Conservation (phyloP, 2,329 filamentous ascomycete genomes). For the Didymella lethalis region DNA sequence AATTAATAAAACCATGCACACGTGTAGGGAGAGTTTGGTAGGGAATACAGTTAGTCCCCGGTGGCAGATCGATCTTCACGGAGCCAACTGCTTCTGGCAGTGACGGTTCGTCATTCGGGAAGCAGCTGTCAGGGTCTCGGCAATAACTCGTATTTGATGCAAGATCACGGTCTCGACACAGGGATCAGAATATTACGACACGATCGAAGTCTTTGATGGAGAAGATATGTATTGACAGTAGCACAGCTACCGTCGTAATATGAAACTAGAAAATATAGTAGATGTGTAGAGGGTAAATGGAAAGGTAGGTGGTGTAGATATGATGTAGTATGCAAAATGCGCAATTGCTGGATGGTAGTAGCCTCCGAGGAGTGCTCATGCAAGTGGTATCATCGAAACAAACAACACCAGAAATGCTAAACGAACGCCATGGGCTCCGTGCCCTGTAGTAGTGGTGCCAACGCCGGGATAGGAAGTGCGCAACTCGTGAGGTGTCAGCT, state of each 20-base stretch:
- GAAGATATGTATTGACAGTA: conserved; percentile 21
- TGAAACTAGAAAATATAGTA: conserved; percentile 19
- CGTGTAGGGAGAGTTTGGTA: not conserved
- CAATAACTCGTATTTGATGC: conserved; percentile 3
- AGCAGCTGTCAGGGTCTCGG: conserved; percentile 2
- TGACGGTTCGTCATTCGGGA: conserved; percentile 4
- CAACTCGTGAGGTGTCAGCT: conserved; percentile 25
- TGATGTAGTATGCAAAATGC: conserved; percentile 11
- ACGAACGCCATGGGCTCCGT: conserved; percentile 30
- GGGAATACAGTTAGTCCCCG: not conserved
- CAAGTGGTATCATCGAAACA: conserved; percentile 41
- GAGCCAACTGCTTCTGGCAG: conserved; percentile 7
- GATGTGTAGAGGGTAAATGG: conserved; percentile 3
- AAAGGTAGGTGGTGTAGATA: conserved; percentile 8
- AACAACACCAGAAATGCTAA: conserved; percentile 41
- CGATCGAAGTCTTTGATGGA: not conserved
- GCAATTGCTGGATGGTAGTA: conserved; percentile 7
- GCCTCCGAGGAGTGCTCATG: conserved; percentile 17
- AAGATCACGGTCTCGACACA: not conserved
- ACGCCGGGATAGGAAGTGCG: conserved; percentile 2
- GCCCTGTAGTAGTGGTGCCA: conserved; percentile 13
- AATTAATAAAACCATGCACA: not conserved
- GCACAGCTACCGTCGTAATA: conserved; percentile 22
- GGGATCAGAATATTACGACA: not conserved
- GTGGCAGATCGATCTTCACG: conserved; percentile 7